Evolutionary conservation across 2,329 filamentous ascomycete genomes (phyloP).

Genomic region (Microcyclospora pomicola): DNA sequence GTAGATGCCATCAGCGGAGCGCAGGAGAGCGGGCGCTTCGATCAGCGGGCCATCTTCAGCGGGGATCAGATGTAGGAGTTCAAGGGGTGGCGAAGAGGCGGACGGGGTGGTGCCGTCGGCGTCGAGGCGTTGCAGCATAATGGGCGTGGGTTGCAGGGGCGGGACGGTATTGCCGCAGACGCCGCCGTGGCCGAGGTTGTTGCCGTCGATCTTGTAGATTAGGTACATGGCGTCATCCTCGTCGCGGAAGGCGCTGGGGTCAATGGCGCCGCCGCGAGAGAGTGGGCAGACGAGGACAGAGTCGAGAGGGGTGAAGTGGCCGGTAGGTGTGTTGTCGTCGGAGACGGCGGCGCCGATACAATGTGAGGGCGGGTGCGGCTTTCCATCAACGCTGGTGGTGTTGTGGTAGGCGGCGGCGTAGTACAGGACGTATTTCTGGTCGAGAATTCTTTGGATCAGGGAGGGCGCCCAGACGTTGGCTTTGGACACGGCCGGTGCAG

Average conservation of each 20-base stretch:
- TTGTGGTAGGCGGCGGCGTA: constrained; percentile 14
- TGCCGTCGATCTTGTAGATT: constrained; percentile 24
- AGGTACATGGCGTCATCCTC: constrained; percentile 17
- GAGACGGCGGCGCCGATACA: constrained; percentile 24
- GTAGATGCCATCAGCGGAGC: constrained; percentile 17
- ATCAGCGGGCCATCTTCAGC: constrained; percentile 21
- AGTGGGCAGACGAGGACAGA: constrained; percentile 16
- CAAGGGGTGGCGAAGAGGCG: too few relatives aligned
- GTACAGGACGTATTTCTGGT: constrained; percentile 22
- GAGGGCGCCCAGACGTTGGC: constrained; percentile 22
- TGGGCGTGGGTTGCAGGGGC: constrained; percentile 17
- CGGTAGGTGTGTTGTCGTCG: constrained; percentile 9
- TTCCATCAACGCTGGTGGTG: not conserved
- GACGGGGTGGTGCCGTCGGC: constrained; percentile 15
- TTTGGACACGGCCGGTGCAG: constrained; percentile 9
- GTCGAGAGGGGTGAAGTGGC: constrained; percentile 17
- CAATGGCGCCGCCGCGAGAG: constrained; percentile 21
- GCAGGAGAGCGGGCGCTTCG: constrained; percentile 21
- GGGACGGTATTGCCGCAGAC: constrained; percentile 18
- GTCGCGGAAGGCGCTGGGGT: constrained; percentile 19
- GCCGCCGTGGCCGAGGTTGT: constrained; percentile 21
- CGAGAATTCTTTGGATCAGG: constrained; percentile 14
- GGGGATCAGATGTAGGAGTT: constrained; percentile 5
- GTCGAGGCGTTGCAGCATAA: constrained; percentile 22
- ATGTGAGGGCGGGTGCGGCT: constrained; percentile 15